A percentile compares a stretch with the other conserved stretches of the same genome.
phyloP scores from a whole-genome alignment of 2,329 filamentous ascomycete genomes.

The Hymenoscyphus fructigenus region DNA sequence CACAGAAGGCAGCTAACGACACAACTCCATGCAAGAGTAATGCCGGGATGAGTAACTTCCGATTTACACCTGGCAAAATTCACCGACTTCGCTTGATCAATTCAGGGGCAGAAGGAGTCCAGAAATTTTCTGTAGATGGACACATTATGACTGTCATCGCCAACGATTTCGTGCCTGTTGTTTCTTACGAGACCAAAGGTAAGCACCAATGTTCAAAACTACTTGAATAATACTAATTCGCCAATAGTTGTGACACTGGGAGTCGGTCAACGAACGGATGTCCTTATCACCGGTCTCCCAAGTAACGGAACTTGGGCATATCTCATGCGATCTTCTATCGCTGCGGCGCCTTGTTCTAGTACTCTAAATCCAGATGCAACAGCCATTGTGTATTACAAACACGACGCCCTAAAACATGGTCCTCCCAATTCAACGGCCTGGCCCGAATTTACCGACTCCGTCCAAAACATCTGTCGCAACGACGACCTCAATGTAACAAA shows the following conservation, averaged over 20 bases:
- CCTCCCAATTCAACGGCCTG: conserved; percentile 23
- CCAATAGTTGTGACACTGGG: conserved; percentile 53
- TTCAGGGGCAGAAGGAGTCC: conserved; percentile 42
- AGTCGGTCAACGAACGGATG: conserved; percentile 49
- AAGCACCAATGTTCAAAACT: neutral
- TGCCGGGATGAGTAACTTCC: conserved; percentile 31
- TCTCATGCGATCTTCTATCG: conserved; percentile 56
- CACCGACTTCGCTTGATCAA: conserved; percentile 49
- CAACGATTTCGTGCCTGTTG: conserved; percentile 55
- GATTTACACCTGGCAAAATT: conserved; percentile 37
- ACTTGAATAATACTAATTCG: neutral
- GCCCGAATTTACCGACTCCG: conserved; percentile 16
- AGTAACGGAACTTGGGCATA: conserved; percentile 39
- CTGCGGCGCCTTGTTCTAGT: conserved; percentile 42
- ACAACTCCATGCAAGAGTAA: conserved; percentile 16
- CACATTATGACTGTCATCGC: conserved; percentile 59
- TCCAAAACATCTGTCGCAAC: conserved; percentile 19
- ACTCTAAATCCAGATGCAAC: conserved; percentile 49
- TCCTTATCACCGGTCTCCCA: conserved; percentile 41
- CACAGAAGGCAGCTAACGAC: neutral
- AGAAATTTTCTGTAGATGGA: conserved; percentile 48
- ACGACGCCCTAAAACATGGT: conserved; percentile 28
- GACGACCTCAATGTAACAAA: conserved; percentile 21
- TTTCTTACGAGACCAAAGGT: conserved; percentile 21
- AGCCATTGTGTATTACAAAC: conserved; percentile 65